These are phyloP conservation scores for Medicago arabica DNA, from an alignment of 306 rosid genomes.

Conservation along the genomic window DNA sequence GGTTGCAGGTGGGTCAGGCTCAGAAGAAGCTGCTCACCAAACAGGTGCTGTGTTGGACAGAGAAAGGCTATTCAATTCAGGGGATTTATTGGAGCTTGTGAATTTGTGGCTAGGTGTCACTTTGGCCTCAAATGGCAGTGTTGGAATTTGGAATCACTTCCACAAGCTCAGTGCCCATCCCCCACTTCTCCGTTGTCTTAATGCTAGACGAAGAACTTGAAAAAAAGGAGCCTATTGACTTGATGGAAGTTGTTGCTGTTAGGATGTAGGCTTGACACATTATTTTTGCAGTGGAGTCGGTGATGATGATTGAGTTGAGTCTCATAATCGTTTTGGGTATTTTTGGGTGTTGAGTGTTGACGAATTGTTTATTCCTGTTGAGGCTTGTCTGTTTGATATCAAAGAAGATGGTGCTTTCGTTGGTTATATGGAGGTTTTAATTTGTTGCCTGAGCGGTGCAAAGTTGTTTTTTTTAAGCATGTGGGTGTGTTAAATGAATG, in stretches of 20 bases:
- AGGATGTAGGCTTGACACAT: neutral
- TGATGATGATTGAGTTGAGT: neutral
- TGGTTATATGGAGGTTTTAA: neutral
- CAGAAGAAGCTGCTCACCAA: neutral
- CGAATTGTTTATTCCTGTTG: constrained; percentile 2
- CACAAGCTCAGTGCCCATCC: neutral
- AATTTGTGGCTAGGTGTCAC: neutral
- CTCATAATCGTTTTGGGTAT: neutral
- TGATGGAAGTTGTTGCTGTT: neutral
- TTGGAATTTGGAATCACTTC: neutral
- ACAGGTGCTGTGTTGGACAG: neutral
- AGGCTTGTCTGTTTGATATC: neutral
- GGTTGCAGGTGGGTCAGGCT: neutral
- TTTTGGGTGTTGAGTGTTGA: neutral
- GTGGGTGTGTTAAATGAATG: neutral
- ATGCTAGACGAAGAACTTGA: constrained; percentile 1
- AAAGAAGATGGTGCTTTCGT: constrained; percentile 1
- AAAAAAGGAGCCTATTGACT: neutral
- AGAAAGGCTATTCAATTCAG: neutral
- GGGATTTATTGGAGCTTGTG: neutral
- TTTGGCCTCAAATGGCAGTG: neutral
- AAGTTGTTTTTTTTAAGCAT: neutral
- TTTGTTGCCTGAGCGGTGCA: neutral
- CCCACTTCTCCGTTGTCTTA: neutral
- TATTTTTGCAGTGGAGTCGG: neutral